Evolutionary conservation across 805 yeast genomes (phyloP).

Genomic region (Candida cerambycidarum): DNA sequence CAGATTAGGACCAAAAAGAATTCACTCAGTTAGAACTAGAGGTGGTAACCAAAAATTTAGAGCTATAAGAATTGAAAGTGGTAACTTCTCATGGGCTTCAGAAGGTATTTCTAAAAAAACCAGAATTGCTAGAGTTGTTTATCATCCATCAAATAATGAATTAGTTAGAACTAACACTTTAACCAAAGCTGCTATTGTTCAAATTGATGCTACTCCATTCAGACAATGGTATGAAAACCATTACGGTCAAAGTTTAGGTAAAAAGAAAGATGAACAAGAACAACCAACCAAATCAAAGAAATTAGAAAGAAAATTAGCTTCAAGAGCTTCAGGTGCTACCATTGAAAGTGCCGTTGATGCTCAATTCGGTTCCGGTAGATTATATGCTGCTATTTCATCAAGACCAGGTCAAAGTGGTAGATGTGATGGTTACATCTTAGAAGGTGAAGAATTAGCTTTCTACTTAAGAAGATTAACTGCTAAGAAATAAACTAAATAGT

Average conservation of each 20-base stretch:
- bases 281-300: constrained; percentile 67
- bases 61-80: constrained; percentile 98
- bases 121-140: constrained; percentile 95
- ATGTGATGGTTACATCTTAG: constrained; percentile 99
- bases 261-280: constrained; percentile 54
- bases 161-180: constrained; percentile 99
- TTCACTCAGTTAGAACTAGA: constrained; percentile 98
- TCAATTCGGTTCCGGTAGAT: constrained; percentile 98
- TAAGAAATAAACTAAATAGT: constrained; percentile 71
- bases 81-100: constrained; percentile 99
- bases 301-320: constrained; percentile 88
- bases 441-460: constrained; percentile 99
- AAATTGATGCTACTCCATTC: constrained; percentile 99
- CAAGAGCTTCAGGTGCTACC: constrained; percentile 83
- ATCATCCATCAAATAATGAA: constrained; percentile 99
- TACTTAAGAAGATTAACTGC: constrained; percentile 99
- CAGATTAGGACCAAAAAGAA: constrained; percentile 98
- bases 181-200: constrained; percentile 98
- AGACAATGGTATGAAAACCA: constrained; percentile 98
- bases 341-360: constrained; percentile 88
- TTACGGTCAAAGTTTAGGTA: constrained; percentile 93
- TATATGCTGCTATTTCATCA: constrained; percentile 97
- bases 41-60: constrained; percentile 99
- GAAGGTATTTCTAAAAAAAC: constrained; percentile 99
- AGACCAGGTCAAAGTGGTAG: constrained; percentile 99